Evolutionary conservation across 2,329 filamentous ascomycete species (phyloP).

Genomic region (Xylaria sp.): DNA sequence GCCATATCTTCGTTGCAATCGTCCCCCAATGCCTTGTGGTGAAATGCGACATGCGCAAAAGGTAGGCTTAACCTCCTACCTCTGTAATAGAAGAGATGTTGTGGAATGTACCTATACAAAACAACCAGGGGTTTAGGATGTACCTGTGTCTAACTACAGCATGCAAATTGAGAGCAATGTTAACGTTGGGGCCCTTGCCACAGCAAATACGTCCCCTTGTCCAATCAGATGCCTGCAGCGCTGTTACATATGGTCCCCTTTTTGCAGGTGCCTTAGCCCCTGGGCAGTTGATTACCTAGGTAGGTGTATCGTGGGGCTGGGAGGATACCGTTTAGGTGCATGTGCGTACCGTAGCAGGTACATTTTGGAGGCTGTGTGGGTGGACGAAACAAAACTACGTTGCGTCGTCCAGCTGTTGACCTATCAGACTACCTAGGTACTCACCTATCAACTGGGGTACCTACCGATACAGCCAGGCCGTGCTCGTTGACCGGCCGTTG

Average conservation of each 20-base stretch:
- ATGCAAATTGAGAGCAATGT: neutral
- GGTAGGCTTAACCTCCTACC: too few species aligned
- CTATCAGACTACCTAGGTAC: constrained; percentile 19
- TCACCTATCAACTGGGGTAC: constrained; percentile 1
- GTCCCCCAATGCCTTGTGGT: neutral
- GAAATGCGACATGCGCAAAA: too few species aligned
- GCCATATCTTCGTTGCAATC: neutral
- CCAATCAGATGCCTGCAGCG: constrained; percentile 23
- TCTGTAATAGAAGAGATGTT: too few species aligned
- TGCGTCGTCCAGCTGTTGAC: constrained; percentile 14
- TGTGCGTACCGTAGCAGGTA: constrained; percentile 2
- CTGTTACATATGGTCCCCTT: constrained; percentile 5
- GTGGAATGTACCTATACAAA: neutral
- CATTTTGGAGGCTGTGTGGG: constrained; percentile 34
- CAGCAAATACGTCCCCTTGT: constrained; percentile 6
- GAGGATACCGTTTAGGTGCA: constrained; percentile 1
- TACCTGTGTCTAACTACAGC: too few species aligned
- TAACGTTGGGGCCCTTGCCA: constrained; percentile 12
- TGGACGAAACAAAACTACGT: constrained; percentile 29
- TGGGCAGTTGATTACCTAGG: constrained; percentile 2
- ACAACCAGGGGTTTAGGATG: too few species aligned
- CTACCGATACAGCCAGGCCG: constrained; percentile 6
- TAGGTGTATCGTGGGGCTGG: neutral
- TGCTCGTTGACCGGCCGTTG: constrained; percentile 10
- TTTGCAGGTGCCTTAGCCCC: constrained; percentile 19